A percentile compares a stretch with the other conserved stretches of the same genome.
Evolutionary conservation across 2,329 filamentous ascomycete genomes (phyloP).

Genomic region (Fusarium sp.): DNA sequence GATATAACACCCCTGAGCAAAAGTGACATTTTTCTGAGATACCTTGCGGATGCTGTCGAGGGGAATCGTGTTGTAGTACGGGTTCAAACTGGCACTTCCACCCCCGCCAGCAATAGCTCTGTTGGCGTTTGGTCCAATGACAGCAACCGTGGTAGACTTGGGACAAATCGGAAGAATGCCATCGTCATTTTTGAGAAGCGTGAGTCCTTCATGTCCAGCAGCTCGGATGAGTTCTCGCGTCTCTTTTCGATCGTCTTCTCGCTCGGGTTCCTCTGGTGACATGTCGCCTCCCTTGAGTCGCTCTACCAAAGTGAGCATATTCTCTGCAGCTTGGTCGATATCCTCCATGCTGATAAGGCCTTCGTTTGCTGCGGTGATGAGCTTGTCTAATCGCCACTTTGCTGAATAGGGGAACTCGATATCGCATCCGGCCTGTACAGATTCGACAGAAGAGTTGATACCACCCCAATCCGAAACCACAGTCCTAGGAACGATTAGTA

Average conservation of each 20-base stretch:
- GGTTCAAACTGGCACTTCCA: slow-evolving; percentile 75
- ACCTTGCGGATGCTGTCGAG: slow-evolving; percentile 68
- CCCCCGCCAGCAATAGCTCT: slow-evolving; percentile 76
- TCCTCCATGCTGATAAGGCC: slow-evolving; percentile 61
- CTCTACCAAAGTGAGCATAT: slow-evolving; percentile 70
- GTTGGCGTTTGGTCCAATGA: slow-evolving; percentile 77
- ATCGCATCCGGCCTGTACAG: slow-evolving; percentile 67
- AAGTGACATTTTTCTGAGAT: slow-evolving; percentile 67
- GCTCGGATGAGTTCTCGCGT: slow-evolving; percentile 71
- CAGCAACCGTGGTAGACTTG: slow-evolving; percentile 68
- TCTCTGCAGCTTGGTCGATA: slow-evolving; percentile 69
- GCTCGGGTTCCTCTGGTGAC: slow-evolving; percentile 67
- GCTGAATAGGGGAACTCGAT: slow-evolving; percentile 69
- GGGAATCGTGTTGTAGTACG: slow-evolving; percentile 75
- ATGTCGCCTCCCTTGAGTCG: slow-evolving; percentile 71
- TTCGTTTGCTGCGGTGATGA: slow-evolving; percentile 63
- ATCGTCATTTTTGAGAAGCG: slow-evolving; percentile 73
- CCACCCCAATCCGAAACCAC: slow-evolving; percentile 72
- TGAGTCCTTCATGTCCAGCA: slow-evolving; percentile 72
- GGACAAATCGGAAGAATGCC: slow-evolving; percentile 69
- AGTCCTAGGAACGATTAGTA: slow-evolving; percentile 52
- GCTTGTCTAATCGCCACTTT: slow-evolving; percentile 69
- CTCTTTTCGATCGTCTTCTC: slow-evolving; percentile 67
- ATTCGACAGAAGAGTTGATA: slow-evolving; percentile 67
- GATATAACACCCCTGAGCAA: slow-evolving; percentile 56